Evolutionary conservation across 805 yeast species (phyloP).

Genomic region (Millerozyma acaciae): DNA sequence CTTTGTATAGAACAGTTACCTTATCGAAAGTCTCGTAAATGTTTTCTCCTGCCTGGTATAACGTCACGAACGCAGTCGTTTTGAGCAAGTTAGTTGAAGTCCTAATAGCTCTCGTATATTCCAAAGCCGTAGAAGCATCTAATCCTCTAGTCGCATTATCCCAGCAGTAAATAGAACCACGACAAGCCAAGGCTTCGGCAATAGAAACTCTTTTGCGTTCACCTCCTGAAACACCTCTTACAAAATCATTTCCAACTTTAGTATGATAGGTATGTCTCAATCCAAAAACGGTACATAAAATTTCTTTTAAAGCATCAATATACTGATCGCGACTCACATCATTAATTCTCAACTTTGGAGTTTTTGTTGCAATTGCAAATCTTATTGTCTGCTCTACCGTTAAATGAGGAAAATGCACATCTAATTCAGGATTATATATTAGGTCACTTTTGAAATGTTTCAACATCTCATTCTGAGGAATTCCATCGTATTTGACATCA

Average conservation of each 20-base stretch:
- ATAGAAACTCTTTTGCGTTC: slow-evolving; percentile 70
- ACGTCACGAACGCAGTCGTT: slow-evolving; percentile 57
- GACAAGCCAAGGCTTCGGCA: slow-evolving; percentile 59
- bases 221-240: slow-evolving; percentile 73
- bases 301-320: slow-evolving; percentile 28
- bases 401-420: slow-evolving; percentile 71
- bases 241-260: slow-evolving; percentile 29
- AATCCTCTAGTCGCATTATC: slow-evolving; percentile 33
- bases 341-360: slow-evolving; percentile 54
- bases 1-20: slow-evolving; percentile 26
- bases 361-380: slow-evolving; percentile 67
- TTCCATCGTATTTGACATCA: slow-evolving; percentile 55
- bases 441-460: slow-evolving; percentile 52
- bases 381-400: slow-evolving; percentile 70
- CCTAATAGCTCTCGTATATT: slow-evolving; percentile 26
- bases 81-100: slow-evolving; percentile 43
- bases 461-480: slow-evolving; percentile 57
- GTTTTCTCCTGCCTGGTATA: slow-evolving; percentile 34
- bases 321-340: slow-evolving; percentile 45
- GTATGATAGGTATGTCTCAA: slow-evolving; percentile 27
- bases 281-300: slow-evolving; percentile 28
- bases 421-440: slow-evolving; percentile 59
- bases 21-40: slow-evolving; percentile 29
- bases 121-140: slow-evolving; percentile 32
- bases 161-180: slow-evolving; percentile 31